Conservation (phyloP, 2,329 filamentous ascomycete species). For the Sarocladium kiliense region DNA sequence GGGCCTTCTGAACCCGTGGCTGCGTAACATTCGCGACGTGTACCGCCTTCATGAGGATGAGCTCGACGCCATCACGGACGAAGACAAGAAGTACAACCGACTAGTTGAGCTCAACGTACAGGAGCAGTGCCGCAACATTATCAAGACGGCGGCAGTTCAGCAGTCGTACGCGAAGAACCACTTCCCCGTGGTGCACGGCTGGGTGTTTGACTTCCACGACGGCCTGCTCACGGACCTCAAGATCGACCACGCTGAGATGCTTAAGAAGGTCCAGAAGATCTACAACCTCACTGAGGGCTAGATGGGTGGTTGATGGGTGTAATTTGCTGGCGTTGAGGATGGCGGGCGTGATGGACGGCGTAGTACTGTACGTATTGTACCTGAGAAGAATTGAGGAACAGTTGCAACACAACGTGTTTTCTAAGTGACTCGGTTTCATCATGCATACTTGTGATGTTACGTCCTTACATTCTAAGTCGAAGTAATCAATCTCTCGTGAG, state of each 20-base stretch:
- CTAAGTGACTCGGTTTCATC: too few species aligned
- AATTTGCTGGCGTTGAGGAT: background rate
- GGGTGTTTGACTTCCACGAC: constrained; percentile 67
- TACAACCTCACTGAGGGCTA: constrained; percentile 46
- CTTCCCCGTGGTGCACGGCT: constrained; percentile 67
- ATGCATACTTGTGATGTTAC: too few species aligned
- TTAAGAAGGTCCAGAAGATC: constrained; percentile 58
- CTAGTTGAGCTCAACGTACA: constrained; percentile 81
- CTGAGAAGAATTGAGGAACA: too few species aligned
- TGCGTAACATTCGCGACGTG: constrained; percentile 69
- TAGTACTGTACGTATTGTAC: background rate
- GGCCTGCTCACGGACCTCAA: constrained; percentile 62
- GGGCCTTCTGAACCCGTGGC: constrained; percentile 68
- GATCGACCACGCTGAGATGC: constrained; percentile 53
- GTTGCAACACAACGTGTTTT: too few species aligned
- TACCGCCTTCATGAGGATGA: constrained; percentile 67
- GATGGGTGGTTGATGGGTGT: too few species aligned
- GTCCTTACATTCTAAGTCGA: too few species aligned
- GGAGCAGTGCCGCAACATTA: constrained; percentile 71
- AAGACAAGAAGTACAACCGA: constrained; percentile 57
- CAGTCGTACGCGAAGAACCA: constrained; percentile 59
- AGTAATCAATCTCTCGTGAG: too few species aligned
- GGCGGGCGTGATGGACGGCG: background rate
- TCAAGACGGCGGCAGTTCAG: constrained; percentile 76
- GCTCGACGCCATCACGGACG: constrained; percentile 57